Percentiles rank a stretch among this genome's conserved stretches.
Conservation (phyloP, 805 yeast species). For the Wickerhamomyces chambardii region DNA sequence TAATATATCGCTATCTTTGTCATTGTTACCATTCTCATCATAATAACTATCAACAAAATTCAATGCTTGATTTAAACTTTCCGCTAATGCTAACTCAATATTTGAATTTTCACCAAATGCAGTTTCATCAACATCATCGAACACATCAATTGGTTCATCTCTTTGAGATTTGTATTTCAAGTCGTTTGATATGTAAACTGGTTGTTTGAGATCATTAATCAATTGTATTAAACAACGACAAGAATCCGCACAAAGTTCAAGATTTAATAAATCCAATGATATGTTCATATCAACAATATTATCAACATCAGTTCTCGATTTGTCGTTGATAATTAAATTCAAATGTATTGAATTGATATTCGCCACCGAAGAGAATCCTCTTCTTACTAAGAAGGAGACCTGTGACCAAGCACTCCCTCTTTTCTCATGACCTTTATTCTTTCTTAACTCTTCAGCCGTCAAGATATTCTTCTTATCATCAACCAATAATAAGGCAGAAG, state of each 20-base stretch:
- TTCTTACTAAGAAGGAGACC: slow-evolving; percentile 26
- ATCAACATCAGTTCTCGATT: slow-evolving; percentile 4
- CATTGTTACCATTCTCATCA: slow-evolving; percentile 5
- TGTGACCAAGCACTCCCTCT: slow-evolving; percentile 29
- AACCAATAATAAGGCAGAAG: slow-evolving; percentile 43
- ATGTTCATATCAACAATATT: slow-evolving; percentile 32
- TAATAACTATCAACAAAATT: slow-evolving; percentile 17
- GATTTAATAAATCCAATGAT: slow-evolving; percentile 34
- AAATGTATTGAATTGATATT: slow-evolving; percentile 28
- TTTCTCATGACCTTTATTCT: slow-evolving; percentile 6
- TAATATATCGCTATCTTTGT: slow-evolving; percentile 12
- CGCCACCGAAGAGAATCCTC: slow-evolving; percentile 50
- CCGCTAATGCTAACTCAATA: not conserved
- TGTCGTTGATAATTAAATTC: slow-evolving; percentile 16
- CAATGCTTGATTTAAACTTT: slow-evolving; percentile 5
- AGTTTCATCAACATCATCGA: slow-evolving; percentile 28
- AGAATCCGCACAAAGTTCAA: slow-evolving; percentile 80
- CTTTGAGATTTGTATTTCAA: slow-evolving; percentile 41
- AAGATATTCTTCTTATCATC: slow-evolving; percentile 45
- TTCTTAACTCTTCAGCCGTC: slow-evolving; percentile 15
- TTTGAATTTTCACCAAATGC: slow-evolving; percentile 12
- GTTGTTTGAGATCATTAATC: slow-evolving; percentile 63
- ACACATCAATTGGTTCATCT: slow-evolving; percentile 24
- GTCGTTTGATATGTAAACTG: slow-evolving; percentile 48
- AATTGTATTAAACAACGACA: slow-evolving; percentile 61